Evolutionary conservation across 1,284 basidiomycete species (phyloP), one percentile per base, ranked within the genome.

Genomic region (Ceratobasidium sp.): DNA sequence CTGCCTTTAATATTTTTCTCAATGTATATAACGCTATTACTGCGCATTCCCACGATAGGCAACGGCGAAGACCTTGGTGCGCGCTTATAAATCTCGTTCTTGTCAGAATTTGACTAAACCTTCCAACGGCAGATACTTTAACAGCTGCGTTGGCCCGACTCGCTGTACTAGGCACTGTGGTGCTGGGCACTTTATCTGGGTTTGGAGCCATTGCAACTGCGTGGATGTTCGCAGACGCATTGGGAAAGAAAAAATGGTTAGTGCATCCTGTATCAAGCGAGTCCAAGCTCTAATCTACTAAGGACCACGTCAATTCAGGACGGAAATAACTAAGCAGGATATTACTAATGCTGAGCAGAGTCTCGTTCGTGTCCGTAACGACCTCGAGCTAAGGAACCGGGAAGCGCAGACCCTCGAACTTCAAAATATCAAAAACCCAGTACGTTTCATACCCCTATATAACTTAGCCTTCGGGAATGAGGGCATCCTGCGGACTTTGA

Each of bases 171-270:
- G 90, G 90, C 2, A 91, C 87, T 0, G 81, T 87, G 31, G 84
- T 90, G 55, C 85, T 92, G 10, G 90, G 90, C 1, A 74, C 86
- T 1, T 79, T 92, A 1, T 90, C 90, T 0, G 90, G 90, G 0
- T 88, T 91, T 70, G 90, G 91, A 72, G 88, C 90, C 1, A 82
- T 90, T 42, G 86, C 83, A 71, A 74, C 74, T 5, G 69, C 67
- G 13, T 71, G 54, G 34, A 71, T 70, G 69, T 71, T 70, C 25
- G 67, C 69, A 25, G 45, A 71, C 40, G 65, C 69, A 42, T 32
- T 68, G 38, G 50, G 65, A 49, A 87, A 84, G 53, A 82, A 85
- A 8, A 53, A 58, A 0, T 90, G 88, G 87, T 70, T 79, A 78
- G 20, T 80, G 68, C 64, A 73, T 45, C 35, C 22, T 17, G 35